Evolutionary conservation across 2,329 filamentous ascomycete genomes (phyloP).

Genomic region (Fusarium sp.): DNA sequence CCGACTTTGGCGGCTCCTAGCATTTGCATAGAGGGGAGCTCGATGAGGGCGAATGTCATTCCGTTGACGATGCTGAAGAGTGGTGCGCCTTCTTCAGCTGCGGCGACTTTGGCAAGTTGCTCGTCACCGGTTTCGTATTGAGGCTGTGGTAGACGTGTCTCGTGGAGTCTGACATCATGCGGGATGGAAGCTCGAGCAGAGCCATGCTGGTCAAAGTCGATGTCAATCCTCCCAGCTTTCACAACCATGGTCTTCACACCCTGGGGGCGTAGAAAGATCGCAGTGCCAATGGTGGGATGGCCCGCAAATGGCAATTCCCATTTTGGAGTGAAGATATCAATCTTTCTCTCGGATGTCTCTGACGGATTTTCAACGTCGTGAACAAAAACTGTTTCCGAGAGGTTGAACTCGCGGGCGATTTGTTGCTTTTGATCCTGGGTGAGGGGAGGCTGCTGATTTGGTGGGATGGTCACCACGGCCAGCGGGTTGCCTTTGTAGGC

Average conservation of each 20-base stretch:
- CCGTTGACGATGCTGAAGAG: slow-evolving; percentile 76
- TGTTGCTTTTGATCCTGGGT: slow-evolving; percentile 65
- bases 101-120: slow-evolving; percentile 35
- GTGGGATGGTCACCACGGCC: slow-evolving; percentile 67
- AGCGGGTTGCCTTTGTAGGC: slow-evolving; percentile 69
- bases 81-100: slow-evolving; percentile 57
- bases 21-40: slow-evolving; percentile 70
- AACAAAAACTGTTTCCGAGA: slow-evolving; percentile 73
- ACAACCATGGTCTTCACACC: slow-evolving; percentile 60
- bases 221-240: slow-evolving; percentile 67
- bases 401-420: slow-evolving; percentile 73
- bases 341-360: slow-evolving; percentile 51
- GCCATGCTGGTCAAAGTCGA: slow-evolving; percentile 54
- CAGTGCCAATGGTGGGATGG: slow-evolving; percentile 70
- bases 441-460: slow-evolving; percentile 44
- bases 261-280: slow-evolving; percentile 60
- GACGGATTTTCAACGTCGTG: slow-evolving; percentile 58
- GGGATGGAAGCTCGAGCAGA: slow-evolving; percentile 72
- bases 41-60: slow-evolving; percentile 77
- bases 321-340: slow-evolving; percentile 70
- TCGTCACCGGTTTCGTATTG: slow-evolving; percentile 37
- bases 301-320: slow-evolving; percentile 72
- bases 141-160: slow-evolving; percentile 51
- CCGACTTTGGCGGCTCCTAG: slow-evolving; percentile 60
- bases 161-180: slow-evolving; percentile 74